A percentile compares a stretch with the other conserved stretches of the same genome.
phyloP scores from a whole-genome alignment of 164 flowering plant species.

The grape (Vitis vinifera) region ASM3070453v1 NC_081823.1:9260001-9260500 shows the following conservation, averaged over 20 bases:
- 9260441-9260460: background rate
- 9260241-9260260: no score
- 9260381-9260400: no score
- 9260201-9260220: no score
- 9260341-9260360: no score
- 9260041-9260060: slow-evolving; percentile 35
- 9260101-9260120: slow-evolving; percentile 65
- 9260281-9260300: no score
- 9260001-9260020: slow-evolving; percentile 64
- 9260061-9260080: slow-evolving; percentile 68
- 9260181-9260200: background rate
- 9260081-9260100: slow-evolving; percentile 45
- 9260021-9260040: slow-evolving; percentile 34
- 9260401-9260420: no score
- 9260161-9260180: background rate
- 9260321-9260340: no score
- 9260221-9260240: no score
- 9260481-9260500: no score
- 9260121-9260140: slow-evolving; percentile 41
- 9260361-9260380: no score
- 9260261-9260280: no score
- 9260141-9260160: slow-evolving; percentile 3
- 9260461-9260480: background rate
- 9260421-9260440: background rate
- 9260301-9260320: no score